phyloP scores from a whole-genome alignment of 2,329 filamentous ascomycete genomes.

The Huntiella decipiens region DNA sequence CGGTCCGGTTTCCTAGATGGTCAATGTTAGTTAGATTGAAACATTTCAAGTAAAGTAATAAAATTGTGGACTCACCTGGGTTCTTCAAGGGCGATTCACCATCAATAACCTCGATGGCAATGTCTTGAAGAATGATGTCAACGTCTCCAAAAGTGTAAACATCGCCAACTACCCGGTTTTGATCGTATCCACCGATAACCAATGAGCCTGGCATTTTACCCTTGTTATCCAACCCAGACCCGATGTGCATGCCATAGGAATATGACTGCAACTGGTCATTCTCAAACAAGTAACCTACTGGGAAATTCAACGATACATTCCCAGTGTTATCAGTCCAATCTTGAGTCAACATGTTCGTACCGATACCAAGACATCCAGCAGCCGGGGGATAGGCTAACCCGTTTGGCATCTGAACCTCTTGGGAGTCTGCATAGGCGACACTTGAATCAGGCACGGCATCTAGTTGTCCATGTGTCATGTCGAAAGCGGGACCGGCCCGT shows the following conservation, averaged over 20 bases:
- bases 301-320: background rate
- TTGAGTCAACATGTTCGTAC: background rate
- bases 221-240: background rate
- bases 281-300: background rate
- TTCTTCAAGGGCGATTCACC: background rate
- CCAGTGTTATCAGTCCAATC: too few relatives aligned
- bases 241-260: background rate
- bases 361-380: background rate
- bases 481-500: too few relatives aligned
- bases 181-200: background rate
- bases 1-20: background rate
- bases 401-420: background rate
- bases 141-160: background rate
- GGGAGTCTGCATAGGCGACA: background rate
- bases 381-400: background rate
- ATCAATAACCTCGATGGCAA: background rate
- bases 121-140: background rate
- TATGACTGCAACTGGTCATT: background rate
- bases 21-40: too few relatives aligned
- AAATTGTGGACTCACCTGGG: too few relatives aligned
- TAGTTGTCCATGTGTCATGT: too few relatives aligned
- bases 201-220: background rate
- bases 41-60: too few relatives aligned
- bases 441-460: too few relatives aligned
- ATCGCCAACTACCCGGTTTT: background rate